A percentile compares a stretch with the other conserved stretches of the same genome.
phyloP scores from a whole-genome alignment of 2,329 filamentous ascomycete species.

The Aspergillus candidus region DNA sequence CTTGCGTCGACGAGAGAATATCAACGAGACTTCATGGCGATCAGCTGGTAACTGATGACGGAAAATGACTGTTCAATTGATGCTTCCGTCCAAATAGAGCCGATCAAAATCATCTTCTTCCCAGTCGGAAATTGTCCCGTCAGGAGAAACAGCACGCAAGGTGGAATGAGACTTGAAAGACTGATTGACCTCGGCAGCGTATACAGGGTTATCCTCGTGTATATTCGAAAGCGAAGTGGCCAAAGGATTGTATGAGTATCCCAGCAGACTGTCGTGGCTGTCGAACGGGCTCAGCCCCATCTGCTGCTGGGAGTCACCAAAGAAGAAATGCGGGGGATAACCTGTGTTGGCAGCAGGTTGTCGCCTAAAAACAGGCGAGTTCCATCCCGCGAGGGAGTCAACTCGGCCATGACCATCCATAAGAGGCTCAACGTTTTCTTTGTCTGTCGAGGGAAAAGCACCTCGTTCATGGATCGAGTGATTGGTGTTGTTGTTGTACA shows the following conservation, averaged over 20 bases:
- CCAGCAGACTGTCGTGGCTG: conserved; percentile 19
- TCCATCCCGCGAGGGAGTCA: conserved; percentile 20
- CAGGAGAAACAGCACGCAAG: conserved; percentile 22
- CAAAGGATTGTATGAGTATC: conserved; percentile 31
- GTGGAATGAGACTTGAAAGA: conserved; percentile 12
- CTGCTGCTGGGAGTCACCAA: conserved; percentile 16
- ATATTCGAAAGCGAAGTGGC: conserved; percentile 21
- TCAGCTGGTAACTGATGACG: not conserved
- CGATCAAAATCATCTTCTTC: conserved; percentile 28
- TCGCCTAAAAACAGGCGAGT: conserved; percentile 20
- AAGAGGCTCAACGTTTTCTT: conserved; percentile 37
- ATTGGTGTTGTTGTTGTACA: no score
- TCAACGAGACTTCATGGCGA: not conserved
- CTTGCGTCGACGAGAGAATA: no score
- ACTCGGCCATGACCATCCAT: conserved; percentile 20
- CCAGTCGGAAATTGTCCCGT: conserved; percentile 31
- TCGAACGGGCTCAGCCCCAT: conserved; percentile 19
- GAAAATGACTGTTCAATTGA: conserved; percentile 13
- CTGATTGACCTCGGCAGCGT: conserved; percentile 11
- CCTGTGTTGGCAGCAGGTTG: conserved; percentile 12
- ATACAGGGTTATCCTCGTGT: conserved; percentile 19
- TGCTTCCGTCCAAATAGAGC: conserved; percentile 27
- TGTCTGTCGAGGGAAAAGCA: conserved; percentile 15
- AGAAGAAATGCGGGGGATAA: conserved; percentile 23
- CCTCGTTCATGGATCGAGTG: conserved; percentile 1